A percentile compares a stretch with the other conserved stretches of the same genome.
These are phyloP conservation scores for Rhizopus microsporus DNA, from an alignment of 371 early-diverging fungal genomes.

Conservation along the genomic window DNA sequence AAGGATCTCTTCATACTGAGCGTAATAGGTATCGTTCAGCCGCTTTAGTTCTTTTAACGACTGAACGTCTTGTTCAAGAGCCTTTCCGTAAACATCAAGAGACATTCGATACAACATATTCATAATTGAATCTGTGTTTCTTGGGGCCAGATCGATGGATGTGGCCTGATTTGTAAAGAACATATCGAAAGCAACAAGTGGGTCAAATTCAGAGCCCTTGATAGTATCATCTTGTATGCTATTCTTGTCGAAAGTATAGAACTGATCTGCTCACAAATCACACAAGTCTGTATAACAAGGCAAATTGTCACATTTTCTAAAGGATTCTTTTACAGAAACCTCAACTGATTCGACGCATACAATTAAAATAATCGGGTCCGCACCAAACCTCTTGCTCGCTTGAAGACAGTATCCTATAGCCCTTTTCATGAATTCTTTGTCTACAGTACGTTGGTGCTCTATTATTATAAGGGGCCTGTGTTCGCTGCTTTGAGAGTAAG, in stretches of 20 bases:
- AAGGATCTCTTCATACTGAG: conserved; percentile 8
- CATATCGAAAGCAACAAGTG: conserved; percentile 11
- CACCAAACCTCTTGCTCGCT: conserved; percentile 8
- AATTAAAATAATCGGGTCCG: conserved; percentile 8
- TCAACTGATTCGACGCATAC: conserved; percentile 10
- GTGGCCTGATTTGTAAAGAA: conserved; percentile 9
- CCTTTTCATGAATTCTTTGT: conserved; percentile 9
- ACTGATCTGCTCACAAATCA: conserved; percentile 12
- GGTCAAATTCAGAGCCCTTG: conserved; percentile 9
- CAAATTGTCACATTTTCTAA: conserved; percentile 7
- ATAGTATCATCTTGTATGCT: conserved; percentile 9
- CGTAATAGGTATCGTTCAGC: conserved; percentile 10
- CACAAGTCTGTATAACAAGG: conserved; percentile 5
- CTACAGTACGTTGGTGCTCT: conserved; percentile 9
- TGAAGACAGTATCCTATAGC: conserved; percentile 13
- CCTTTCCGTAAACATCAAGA: conserved; percentile 10
- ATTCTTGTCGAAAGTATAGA: conserved; percentile 8
- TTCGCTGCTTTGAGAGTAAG: conserved; percentile 7
- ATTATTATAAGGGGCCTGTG: conserved; percentile 7
- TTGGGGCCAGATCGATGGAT: conserved; percentile 10
- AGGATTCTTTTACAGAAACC: conserved; percentile 3
- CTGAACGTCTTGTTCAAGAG: conserved; percentile 7
- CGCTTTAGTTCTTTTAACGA: conserved; percentile 7
- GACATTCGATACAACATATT: conserved; percentile 11
- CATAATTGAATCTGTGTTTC: conserved; percentile 10